These are phyloP conservation scores for Aspergillus fijiensis DNA, from an alignment of 2,329 filamentous ascomycete genomes.

Conservation along the genomic window DNA sequence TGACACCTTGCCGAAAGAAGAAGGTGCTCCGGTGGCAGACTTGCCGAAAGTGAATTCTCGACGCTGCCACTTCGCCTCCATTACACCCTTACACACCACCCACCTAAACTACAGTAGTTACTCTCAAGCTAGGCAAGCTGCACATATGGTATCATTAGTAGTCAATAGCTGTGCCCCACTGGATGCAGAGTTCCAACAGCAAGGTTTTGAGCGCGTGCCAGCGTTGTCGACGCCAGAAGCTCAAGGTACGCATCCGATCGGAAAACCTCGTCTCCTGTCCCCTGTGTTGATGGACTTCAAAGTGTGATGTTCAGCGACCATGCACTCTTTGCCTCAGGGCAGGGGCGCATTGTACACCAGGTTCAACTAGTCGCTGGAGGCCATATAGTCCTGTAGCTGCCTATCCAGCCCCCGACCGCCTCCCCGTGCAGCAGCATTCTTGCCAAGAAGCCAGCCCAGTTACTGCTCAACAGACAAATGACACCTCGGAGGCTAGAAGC, in stretches of 20 bases:
- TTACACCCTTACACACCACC: too few species aligned
- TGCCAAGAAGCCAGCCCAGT: neutral
- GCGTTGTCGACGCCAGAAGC: conserved; percentile 1
- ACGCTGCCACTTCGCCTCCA: too few species aligned
- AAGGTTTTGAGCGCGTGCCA: neutral
- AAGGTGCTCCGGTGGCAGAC: neutral
- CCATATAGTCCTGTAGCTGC: neutral
- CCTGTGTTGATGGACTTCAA: neutral
- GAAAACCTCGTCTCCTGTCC: neutral
- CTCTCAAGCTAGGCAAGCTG: too few species aligned
- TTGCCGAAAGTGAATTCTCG: neutral
- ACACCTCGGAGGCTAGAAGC: neutral
- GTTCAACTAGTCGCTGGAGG: neutral
- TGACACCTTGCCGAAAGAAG: neutral
- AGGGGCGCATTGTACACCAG: neutral
- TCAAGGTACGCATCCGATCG: neutral
- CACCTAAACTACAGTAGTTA: too few species aligned
- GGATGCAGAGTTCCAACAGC: neutral
- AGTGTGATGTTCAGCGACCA: neutral
- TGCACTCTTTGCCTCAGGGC: neutral
- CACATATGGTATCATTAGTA: neutral
- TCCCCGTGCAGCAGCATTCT: neutral
- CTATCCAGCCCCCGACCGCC: neutral
- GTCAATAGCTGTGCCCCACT: neutral
- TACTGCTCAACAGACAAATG: neutral